These are phyloP conservation scores for Suillus hirtellus DNA, from an alignment of 768 basidiomycete species.

Conservation along the genomic window DNA sequence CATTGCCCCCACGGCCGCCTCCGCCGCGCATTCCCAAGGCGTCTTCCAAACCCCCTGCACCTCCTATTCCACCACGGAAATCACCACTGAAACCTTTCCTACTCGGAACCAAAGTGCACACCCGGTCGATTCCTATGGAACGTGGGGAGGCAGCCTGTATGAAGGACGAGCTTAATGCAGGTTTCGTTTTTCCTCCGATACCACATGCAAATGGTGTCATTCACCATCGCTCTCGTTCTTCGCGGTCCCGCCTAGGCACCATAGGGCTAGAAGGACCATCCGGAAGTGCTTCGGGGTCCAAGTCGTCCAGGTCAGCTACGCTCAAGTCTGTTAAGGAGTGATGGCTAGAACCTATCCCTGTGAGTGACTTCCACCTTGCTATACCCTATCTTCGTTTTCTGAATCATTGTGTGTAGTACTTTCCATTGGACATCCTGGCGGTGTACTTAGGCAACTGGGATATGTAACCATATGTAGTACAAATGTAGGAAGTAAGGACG, in stretches of 20 bases:
- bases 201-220: conserved; percentile 2
- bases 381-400: background rate
- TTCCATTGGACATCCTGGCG: background rate
- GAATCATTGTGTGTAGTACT: background rate
- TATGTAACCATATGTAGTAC: conserved; percentile 1
- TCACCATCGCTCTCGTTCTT: conserved; percentile 18
- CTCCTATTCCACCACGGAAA: background rate
- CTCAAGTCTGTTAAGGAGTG: conserved; percentile 10
- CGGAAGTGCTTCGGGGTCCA: conserved; percentile 3
- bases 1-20: conserved; percentile 17
- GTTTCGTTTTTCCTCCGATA: conserved; percentile 45
- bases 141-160: conserved; percentile 40
- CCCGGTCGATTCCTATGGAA: conserved; percentile 35
- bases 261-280: conserved; percentile 3
- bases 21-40: conserved; percentile 7
- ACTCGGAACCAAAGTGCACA: conserved; percentile 31
- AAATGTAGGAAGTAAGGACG: background rate
- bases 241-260: background rate
- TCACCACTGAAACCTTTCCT: conserved; percentile 18
- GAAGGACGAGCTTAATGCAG: conserved; percentile 38
- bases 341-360: background rate
- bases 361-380: background rate
- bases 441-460: background rate
- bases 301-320: conserved; percentile 10
- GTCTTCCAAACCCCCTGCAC: conserved; percentile 6